These are phyloP conservation scores for Boletus tomentosulus DNA, from an alignment of 768 basidiomycete genomes.

Conservation along the genomic window DNA sequence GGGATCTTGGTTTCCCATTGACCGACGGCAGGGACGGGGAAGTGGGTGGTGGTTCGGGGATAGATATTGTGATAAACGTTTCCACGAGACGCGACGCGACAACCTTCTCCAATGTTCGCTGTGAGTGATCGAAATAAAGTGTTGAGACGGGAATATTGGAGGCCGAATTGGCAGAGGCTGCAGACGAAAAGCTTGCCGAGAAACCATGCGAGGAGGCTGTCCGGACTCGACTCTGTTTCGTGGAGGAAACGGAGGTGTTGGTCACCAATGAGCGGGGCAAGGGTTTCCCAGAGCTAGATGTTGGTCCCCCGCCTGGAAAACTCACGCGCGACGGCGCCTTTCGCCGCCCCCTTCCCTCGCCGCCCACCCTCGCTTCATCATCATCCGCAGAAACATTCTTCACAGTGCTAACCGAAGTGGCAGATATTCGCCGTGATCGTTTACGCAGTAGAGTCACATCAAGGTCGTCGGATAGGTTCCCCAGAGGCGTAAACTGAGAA, in stretches of 20 bases:
- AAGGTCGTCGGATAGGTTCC: slow-evolving; percentile 66
- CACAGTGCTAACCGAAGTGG: slow-evolving; percentile 49
- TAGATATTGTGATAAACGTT: slow-evolving; percentile 62
- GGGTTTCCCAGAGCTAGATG: slow-evolving; percentile 7
- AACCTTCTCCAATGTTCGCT: slow-evolving; percentile 64
- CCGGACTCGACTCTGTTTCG: slow-evolving; percentile 40
- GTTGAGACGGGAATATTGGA: slow-evolving; percentile 23
- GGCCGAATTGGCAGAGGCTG: not conserved
- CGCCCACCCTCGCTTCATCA: slow-evolving; percentile 23
- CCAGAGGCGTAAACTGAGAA: slow-evolving; percentile 53
- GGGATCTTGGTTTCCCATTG: slow-evolving; percentile 20
- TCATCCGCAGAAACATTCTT: slow-evolving; percentile 47
- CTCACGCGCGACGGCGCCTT: slow-evolving; percentile 45
- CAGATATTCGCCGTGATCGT: slow-evolving; percentile 58
- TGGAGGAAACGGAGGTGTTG: slow-evolving; percentile 25
- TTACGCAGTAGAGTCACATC: slow-evolving; percentile 57
- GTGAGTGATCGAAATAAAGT: slow-evolving; percentile 58
- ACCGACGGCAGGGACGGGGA: slow-evolving; percentile 29
- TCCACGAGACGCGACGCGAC: slow-evolving; percentile 72
- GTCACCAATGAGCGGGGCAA: slow-evolving; percentile 17
- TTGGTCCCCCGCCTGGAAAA: slow-evolving; percentile 26
- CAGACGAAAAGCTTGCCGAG: slow-evolving; percentile 10
- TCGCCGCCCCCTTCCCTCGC: slow-evolving; percentile 38
- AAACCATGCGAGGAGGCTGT: slow-evolving; percentile 44
- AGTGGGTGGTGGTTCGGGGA: slow-evolving; percentile 29